phyloP scores from a whole-genome alignment of 164 flowering plant species.

The Berberis thunbergii region DNA sequence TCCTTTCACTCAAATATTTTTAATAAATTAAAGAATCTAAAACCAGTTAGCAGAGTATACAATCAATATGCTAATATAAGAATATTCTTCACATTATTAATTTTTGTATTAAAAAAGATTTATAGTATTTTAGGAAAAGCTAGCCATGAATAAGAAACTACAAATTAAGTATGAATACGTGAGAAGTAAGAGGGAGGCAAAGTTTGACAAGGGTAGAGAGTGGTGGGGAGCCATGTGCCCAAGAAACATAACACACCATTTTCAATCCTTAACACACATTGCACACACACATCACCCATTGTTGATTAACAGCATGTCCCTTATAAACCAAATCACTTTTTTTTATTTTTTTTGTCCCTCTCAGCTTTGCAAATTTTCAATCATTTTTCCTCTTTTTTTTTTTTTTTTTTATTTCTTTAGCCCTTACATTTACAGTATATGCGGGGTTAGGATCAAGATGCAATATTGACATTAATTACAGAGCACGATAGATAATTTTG shows the following conservation, averaged over 20 bases:
- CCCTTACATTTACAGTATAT: not conserved
- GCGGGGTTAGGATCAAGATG: not conserved
- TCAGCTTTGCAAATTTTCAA: not conserved
- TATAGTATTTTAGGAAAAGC: no score
- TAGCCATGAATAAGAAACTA: not conserved
- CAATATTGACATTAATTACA: no score
- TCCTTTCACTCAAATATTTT: not conserved
- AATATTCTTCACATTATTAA: not conserved
- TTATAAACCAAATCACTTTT: not conserved
- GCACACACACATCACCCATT: not conserved
- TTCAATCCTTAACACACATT: not conserved
- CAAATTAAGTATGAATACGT: constrained; percentile 7
- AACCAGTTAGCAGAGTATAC: not conserved
- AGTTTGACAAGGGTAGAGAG: constrained; percentile 6
- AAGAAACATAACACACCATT: constrained; percentile 7
- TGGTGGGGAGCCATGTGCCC: constrained; percentile 11
- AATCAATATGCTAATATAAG: not conserved
- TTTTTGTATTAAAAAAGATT: not conserved
- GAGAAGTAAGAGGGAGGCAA: constrained; percentile 16
- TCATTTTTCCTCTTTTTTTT: not conserved
- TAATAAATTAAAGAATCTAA: not conserved
- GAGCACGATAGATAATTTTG: no score
- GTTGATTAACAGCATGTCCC: not conserved
- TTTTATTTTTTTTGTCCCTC: not conserved
- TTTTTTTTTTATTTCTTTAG: not conserved